Conservation (phyloP, 1,139 yeast genomes). For the Geotrichum siamense region DNA sequence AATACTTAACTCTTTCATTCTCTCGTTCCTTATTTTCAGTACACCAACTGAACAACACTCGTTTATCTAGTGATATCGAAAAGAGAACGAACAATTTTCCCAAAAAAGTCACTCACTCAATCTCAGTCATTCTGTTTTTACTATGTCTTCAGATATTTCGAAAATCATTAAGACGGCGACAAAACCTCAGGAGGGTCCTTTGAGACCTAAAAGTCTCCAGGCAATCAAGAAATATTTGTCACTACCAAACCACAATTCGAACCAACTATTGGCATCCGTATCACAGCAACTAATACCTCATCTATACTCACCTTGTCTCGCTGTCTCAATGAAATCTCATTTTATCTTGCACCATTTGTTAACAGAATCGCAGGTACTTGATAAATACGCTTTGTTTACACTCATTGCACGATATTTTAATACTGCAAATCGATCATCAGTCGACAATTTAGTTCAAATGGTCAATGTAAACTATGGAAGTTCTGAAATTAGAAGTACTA, state of each 20-base stretch:
- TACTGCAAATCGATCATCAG: conserved; percentile 19
- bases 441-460: no score
- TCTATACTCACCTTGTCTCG: conserved; percentile 16
- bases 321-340: conserved; percentile 24
- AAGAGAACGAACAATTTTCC: no score
- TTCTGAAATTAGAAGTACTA: no score
- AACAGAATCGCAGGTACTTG: conserved; percentile 19
- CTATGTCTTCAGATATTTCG: conserved; percentile 11
- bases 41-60: no score
- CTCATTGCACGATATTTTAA: conserved; percentile 13
- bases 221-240: conserved; percentile 19
- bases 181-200: conserved; percentile 21
- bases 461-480: conserved; percentile 13
- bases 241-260: conserved; percentile 17
- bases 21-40: no score
- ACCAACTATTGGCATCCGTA: conserved; percentile 2
- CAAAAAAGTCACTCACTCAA: no score
- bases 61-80: no score
- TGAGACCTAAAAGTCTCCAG: conserved; percentile 22
- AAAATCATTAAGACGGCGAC: conserved; percentile 23
- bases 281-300: conserved; percentile 19
- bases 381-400: conserved; percentile 15
- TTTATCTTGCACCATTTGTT: conserved; percentile 24
- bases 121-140: no score
- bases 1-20: no score